phyloP scores from a whole-genome alignment of 2,329 filamentous ascomycete genomes.

The Penicillium sp. region DNA sequence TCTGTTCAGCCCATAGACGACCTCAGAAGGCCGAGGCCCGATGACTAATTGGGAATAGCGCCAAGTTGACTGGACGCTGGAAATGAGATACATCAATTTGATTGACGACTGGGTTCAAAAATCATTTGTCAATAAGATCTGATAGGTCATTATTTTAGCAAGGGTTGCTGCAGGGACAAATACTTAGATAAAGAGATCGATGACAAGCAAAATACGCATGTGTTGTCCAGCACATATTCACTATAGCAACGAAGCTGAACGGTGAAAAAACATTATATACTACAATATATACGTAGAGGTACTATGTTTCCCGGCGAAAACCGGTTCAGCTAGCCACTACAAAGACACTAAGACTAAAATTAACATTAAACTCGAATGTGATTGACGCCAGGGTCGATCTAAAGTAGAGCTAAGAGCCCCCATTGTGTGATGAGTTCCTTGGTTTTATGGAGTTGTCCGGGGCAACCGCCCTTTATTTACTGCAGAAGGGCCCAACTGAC shows the following conservation, averaged over 20 bases:
- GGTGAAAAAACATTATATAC: not conserved
- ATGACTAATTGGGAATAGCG: not conserved
- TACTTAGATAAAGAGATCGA: not conserved
- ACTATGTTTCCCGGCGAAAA: not conserved
- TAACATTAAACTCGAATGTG: slow-evolving; percentile 6
- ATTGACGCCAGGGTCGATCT: slow-evolving; percentile 10
- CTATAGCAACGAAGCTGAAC: slow-evolving; percentile 1
- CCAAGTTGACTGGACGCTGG: not conserved
- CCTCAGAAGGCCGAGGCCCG: not conserved
- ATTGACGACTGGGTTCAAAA: not conserved
- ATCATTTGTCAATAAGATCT: not conserved
- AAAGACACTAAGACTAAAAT: not conserved
- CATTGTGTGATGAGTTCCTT: slow-evolving; percentile 10
- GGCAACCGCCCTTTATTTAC: slow-evolving; percentile 11
- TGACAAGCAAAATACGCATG: not conserved
- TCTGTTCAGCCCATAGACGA: too few species aligned
- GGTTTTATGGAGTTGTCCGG: slow-evolving; percentile 7
- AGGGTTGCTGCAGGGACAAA: not conserved
- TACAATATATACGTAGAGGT: not conserved
- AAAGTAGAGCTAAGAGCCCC: slow-evolving; percentile 1
- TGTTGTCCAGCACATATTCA: not conserved
- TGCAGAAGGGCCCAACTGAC: slow-evolving; percentile 1
- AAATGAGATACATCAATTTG: slow-evolving; percentile 1
- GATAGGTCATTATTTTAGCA: not conserved
- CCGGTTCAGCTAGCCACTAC: not conserved